Evolutionary conservation across 2,329 filamentous ascomycete genomes (phyloP).

Genomic region (Anisogramma anomala): DNA sequence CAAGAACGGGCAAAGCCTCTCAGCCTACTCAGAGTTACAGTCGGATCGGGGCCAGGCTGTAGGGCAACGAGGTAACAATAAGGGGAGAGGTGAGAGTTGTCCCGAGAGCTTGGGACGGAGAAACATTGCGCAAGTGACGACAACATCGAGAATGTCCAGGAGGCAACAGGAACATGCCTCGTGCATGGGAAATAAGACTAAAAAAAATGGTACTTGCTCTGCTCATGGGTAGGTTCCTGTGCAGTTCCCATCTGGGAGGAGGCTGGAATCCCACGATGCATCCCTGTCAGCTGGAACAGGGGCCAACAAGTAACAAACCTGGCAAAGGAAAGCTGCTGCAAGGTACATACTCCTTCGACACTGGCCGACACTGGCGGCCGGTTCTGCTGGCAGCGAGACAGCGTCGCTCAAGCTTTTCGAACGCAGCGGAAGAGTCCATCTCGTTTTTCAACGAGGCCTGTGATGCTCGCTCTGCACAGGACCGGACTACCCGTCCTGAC

Average conservation of each 20-base stretch:
- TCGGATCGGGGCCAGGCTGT: slow-evolving; percentile 19
- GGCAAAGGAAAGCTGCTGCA: slow-evolving; percentile 15
- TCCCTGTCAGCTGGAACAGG: slow-evolving; percentile 21
- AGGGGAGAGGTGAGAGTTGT: slow-evolving; percentile 19
- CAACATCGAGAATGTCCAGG: slow-evolving; percentile 26
- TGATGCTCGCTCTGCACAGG: slow-evolving; percentile 3
- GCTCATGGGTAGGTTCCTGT: slow-evolving; percentile 5
- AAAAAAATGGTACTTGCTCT: slow-evolving; percentile 11
- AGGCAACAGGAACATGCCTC: slow-evolving; percentile 17
- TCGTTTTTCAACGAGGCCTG: not conserved
- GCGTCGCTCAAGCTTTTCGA: not conserved
- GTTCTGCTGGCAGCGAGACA: not conserved
- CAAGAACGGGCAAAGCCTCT: slow-evolving; percentile 20
- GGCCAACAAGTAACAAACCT: slow-evolving; percentile 10
- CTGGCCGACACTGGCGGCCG: slow-evolving; percentile 1
- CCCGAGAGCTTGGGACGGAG: slow-evolving; percentile 26
- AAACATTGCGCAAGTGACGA: slow-evolving; percentile 25
- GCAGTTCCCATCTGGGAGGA: slow-evolving; percentile 15
- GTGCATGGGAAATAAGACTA: slow-evolving; percentile 10
- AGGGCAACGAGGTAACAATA: slow-evolving; percentile 18
- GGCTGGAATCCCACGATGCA: slow-evolving; percentile 17
- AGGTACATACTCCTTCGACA: slow-evolving; percentile 16
- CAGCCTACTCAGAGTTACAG: slow-evolving; percentile 27
- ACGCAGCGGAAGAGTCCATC: slow-evolving; percentile 6
- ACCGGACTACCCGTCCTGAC: slow-evolving; percentile 4